Conservation (phyloP, 345 rosid genomes). For the Acer saccharum region DNA sequence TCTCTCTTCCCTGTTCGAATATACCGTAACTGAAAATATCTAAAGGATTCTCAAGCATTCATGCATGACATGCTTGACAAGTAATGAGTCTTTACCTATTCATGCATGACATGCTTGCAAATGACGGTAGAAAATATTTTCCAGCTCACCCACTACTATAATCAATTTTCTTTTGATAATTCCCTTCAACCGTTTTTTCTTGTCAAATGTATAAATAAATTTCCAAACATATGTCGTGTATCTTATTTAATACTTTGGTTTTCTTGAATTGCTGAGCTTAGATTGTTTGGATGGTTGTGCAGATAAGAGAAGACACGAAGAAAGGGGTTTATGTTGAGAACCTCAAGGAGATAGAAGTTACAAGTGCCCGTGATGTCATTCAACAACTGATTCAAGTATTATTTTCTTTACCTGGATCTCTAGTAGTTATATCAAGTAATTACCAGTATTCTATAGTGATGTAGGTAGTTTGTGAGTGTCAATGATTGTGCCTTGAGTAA, state of each 20-base stretch:
- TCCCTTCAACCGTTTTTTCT: background rate
- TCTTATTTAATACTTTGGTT: background rate
- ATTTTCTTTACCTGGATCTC: background rate
- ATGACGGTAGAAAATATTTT: background rate
- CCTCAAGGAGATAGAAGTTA: conserved; percentile 89
- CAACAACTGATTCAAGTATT: conserved; percentile 85
- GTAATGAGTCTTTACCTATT: background rate
- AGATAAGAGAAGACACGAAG: conserved; percentile 94
- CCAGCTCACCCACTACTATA: background rate
- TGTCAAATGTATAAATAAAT: background rate
- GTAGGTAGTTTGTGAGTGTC: background rate
- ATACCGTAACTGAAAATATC: background rate
- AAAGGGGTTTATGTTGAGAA: conserved; percentile 95
- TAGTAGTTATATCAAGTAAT: background rate
- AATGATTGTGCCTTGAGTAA: background rate
- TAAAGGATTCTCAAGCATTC: background rate
- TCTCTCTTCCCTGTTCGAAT: background rate
- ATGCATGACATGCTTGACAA: background rate
- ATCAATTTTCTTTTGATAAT: background rate
- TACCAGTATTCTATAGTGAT: background rate
- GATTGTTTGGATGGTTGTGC: conserved; percentile 5
- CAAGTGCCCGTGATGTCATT: conserved; percentile 85
- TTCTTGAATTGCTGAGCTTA: too few species aligned
- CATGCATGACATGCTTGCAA: background rate
- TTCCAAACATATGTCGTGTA: background rate